Base-by-base conservation (phyloP, 768 basidiomycete genomes). In the Russula ochroleuca region DNA sequence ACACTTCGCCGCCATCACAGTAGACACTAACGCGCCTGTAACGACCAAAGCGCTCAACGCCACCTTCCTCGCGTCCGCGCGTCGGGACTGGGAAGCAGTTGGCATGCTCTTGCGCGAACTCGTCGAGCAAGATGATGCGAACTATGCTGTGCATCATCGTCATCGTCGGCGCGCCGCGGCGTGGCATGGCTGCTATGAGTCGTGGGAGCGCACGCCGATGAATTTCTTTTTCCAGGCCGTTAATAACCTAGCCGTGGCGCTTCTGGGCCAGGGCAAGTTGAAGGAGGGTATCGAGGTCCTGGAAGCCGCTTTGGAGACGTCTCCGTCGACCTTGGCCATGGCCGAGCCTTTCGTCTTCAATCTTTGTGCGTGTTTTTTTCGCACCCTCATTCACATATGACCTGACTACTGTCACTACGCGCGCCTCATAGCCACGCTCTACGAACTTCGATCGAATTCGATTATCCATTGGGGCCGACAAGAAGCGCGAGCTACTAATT, bases 291-390 rank as follows among this genome's bases (percentile, higher is more conserved):
- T 91, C 53, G 80, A 84, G 50, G 80, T 84, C 0, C 74, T 94
- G 41, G 90, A 93, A 72, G 72, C 63, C 5, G 85, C 85, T 1
- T 71, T 93, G 38, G 77, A 75, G 59, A 71, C 80, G 3, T 87
- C 88, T 1, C 92, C 92, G 2, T 81, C 87, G 1, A 82, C 83
- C 53, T 83, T 88, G 10, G 86, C 88, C 13, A 81, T 86, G 28
- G 87, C 88, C 6, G 91, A 93, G 69, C 91, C 91, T 5, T 90
- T 90, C 75, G 71, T 93, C 49, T 93, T 93, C 75, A 94, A 94
- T 66, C 78, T 94, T 8, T 88, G 92, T 92, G 72, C 64, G 86
- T 59, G 31, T 14, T 23, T 8, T 17, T 13, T 5, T 1, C 5
- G 2, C 10, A 14, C 14, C n/a, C 17, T 56, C 6, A 33, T 33